A percentile compares a stretch with the other conserved stretches of the same genome.
Conservation (phyloP, 768 basidiomycete genomes). For the Collybia sordida region DNA sequence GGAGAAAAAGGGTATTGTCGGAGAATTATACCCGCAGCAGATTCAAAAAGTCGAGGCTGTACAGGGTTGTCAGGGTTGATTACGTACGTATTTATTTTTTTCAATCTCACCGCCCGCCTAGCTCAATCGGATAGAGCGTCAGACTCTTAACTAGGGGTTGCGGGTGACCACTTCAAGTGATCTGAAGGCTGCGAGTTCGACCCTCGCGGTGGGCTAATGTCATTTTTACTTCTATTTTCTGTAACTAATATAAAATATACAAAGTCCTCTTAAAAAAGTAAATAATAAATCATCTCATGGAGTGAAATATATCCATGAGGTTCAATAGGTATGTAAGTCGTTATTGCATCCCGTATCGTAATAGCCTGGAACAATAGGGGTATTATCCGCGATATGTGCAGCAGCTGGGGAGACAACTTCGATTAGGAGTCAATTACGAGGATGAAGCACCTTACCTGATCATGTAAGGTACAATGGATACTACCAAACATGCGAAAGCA, state of each 20-base stretch:
- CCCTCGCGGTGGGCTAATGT: conserved; percentile 74
- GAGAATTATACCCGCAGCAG: conserved; percentile 2
- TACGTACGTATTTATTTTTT: neutral
- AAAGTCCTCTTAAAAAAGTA: neutral
- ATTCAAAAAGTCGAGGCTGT: conserved; percentile 1
- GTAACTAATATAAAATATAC: neutral
- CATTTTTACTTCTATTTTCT: neutral
- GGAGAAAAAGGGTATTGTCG: conserved; percentile 5
- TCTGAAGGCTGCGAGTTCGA: conserved; percentile 89
- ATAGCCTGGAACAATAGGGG: conserved; percentile 19
- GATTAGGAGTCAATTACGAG: neutral
- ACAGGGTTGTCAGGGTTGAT: neutral
- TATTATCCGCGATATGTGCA: conserved; percentile 77
- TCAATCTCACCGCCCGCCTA: conserved; percentile 42
- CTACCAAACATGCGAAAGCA: conserved; percentile 63
- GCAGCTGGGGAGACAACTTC: conserved; percentile 47
- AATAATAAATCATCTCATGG: too few relatives aligned
- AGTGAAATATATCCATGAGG: neutral
- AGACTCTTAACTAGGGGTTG: conserved; percentile 41
- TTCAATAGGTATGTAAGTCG: neutral
- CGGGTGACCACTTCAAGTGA: conserved; percentile 15
- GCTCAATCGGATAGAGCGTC: conserved; percentile 68
- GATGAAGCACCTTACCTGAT: conserved; percentile 53
- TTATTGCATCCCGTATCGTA: conserved; percentile 2
- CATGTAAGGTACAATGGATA: conserved; percentile 73